Evolutionary conservation across 2,329 filamentous ascomycete species (phyloP), one percentile per base, ranked within the genome.

Genomic region (Claviceps pazoutovae): DNA sequence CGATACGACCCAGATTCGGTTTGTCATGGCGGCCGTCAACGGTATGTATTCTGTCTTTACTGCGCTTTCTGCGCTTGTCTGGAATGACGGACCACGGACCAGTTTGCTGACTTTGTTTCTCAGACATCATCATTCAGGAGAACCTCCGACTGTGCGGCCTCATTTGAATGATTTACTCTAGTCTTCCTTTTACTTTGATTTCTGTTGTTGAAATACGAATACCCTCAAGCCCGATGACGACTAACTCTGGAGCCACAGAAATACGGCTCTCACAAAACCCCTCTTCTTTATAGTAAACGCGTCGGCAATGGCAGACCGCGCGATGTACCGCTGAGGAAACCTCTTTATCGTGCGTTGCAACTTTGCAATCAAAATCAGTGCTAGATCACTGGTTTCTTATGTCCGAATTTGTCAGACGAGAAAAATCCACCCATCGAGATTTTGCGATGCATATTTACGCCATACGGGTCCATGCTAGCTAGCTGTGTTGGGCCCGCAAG

Each of bases 71-170:
- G 7, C 8, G 8, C 5, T 41, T 13, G 17, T 17, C 4, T 8
- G 11, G 8, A 34, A 46, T 36, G n/a, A 14, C 6, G 16, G 36
- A 48, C 4, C 14, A 48, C 19, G n/a, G 4, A 1, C 2, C 14
- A 4, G 21, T 26, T 47, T 36, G 52, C 73, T 82, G 71, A 84
- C 62, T 5, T 14, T 2, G 44, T 2, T 1, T 23, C 49, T 2
- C 59, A 95, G 93, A 98, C 74, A 98, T 98, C 70, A 98, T 98
- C 74, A 98, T 98, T 70, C 93, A 98, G 76, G 93, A 97, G 74
- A 98, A 98, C 74, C 82, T 98, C 58, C 86, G 93, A 70, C 80
- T 95, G 70, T 96, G 90, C 72, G 91, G 91, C 79, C 76, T 97
- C 69, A 96, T 97, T 79, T 96, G 85, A 84, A 66, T 62, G 61